Conservation (phyloP, 257 asterid species). For the Leptodermis oblonga region DNA sequence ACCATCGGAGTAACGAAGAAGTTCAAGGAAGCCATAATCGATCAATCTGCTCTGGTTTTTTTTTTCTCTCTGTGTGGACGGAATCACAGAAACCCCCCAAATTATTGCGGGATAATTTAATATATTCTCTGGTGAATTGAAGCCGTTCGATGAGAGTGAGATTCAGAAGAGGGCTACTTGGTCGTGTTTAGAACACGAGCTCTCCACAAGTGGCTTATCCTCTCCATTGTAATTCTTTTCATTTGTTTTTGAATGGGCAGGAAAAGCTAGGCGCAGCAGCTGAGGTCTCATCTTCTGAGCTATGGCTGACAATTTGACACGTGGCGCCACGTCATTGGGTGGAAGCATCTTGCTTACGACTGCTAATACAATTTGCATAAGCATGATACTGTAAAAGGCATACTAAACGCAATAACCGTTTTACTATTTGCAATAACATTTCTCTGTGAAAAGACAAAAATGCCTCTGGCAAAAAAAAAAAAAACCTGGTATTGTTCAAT, state of each 20-base stretch:
- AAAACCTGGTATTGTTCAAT: too few species aligned
- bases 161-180: slow-evolving; percentile 34
- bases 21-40: slow-evolving; percentile 79
- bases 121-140: slow-evolving; percentile 13
- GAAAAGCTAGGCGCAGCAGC: neutral
- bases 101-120: slow-evolving; percentile 10
- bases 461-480: too few species aligned
- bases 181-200: slow-evolving; percentile 52
- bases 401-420: too few species aligned
- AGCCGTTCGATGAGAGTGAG: slow-evolving; percentile 17
- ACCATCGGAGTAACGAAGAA: slow-evolving; percentile 48
- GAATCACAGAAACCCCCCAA: too few species aligned
- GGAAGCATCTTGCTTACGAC: neutral
- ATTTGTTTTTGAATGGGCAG: slow-evolving; percentile 1
- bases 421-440: too few species aligned
- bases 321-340: slow-evolving; percentile 10
- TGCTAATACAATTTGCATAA: too few species aligned
- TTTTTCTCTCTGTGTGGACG: slow-evolving; percentile 2
- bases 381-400: too few species aligned
- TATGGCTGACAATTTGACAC: slow-evolving; percentile 39
- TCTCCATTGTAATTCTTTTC: slow-evolving; percentile 9
- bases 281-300: slow-evolving; percentile 23
- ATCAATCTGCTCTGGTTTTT: slow-evolving; percentile 6
- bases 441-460: too few species aligned
- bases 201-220: slow-evolving; percentile 84